Conservation (phyloP, 306 rosid species). For the Malus sylvestris region DNA sequence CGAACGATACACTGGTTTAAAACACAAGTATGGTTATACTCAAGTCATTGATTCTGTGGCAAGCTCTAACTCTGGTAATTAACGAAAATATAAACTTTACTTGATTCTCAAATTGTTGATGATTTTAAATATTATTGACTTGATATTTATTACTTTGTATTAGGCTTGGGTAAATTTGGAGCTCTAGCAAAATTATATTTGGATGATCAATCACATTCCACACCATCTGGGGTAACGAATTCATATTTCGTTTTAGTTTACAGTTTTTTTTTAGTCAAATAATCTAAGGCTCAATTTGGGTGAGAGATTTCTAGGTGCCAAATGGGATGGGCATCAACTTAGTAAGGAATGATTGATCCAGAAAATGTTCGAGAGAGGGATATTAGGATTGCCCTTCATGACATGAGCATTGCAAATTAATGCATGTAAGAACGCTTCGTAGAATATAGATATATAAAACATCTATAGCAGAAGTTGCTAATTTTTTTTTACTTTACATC, state of each 20-base stretch:
- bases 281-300: background rate
- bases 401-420: too few relatives aligned
- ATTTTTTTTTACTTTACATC: too few relatives aligned
- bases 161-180: constrained; percentile 37
- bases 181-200: constrained; percentile 54
- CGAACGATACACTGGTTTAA: constrained; percentile 33
- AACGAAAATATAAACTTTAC: background rate
- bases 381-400: background rate
- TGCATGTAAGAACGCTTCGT: too few relatives aligned
- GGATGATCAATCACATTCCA: constrained; percentile 18
- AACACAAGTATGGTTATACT: constrained; percentile 44
- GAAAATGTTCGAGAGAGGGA: background rate
- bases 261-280: background rate
- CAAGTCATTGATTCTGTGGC: constrained; percentile 46
- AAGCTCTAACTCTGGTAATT: constrained; percentile 35
- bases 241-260: background rate
- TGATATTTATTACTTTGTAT: background rate
- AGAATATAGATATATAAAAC: too few relatives aligned
- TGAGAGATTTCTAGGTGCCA: background rate
- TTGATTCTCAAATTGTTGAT: background rate
- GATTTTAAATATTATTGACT: background rate
- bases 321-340: background rate
- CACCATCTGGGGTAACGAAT: background rate
- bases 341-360: background rate
- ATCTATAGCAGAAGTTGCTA: too few relatives aligned